Conservation (phyloP, 768 basidiomycete genomes). For the Tricholoma saponaceum region DNA sequence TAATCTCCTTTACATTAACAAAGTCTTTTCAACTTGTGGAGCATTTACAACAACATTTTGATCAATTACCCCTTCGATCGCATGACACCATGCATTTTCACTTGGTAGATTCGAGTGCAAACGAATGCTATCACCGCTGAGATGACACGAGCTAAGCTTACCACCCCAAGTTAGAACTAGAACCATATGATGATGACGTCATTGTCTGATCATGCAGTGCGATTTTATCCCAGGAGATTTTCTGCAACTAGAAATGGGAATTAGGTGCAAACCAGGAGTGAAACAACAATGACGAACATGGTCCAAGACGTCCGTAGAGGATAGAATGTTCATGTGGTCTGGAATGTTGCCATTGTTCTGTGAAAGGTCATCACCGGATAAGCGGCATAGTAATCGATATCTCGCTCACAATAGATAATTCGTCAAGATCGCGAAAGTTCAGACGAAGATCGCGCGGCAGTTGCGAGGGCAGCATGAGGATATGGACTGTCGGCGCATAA, state of each 20-base stretch:
- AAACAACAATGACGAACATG: conserved; percentile 44
- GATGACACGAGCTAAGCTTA: too few species aligned
- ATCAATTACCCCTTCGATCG: too few species aligned
- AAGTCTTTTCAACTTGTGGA: too few species aligned
- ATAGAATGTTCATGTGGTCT: conserved; percentile 30
- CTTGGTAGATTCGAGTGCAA: too few species aligned
- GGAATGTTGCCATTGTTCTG: conserved; percentile 44
- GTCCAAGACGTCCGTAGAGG: conserved; percentile 47
- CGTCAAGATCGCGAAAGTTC: conserved; percentile 68
- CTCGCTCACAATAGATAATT: conserved; percentile 49
- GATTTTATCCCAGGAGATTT: conserved; percentile 44
- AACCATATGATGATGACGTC: too few species aligned
- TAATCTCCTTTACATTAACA: not conserved
- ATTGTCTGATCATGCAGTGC: conserved; percentile 46
- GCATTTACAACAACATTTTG: not conserved
- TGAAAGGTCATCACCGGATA: conserved; percentile 1
- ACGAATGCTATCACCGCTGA: too few species aligned
- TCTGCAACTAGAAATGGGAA: conserved; percentile 40
- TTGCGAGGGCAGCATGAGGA: conserved; percentile 67
- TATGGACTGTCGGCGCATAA: conserved; percentile 71
- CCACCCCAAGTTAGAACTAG: too few species aligned
- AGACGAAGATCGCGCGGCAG: conserved; percentile 67
- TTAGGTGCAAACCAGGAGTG: not conserved
- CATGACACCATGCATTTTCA: too few species aligned
- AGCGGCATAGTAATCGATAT: conserved; percentile 8